phyloP scores from a whole-genome alignment of 2,329 filamentous ascomycete genomes.

The Trichoderma sp. region DNA sequence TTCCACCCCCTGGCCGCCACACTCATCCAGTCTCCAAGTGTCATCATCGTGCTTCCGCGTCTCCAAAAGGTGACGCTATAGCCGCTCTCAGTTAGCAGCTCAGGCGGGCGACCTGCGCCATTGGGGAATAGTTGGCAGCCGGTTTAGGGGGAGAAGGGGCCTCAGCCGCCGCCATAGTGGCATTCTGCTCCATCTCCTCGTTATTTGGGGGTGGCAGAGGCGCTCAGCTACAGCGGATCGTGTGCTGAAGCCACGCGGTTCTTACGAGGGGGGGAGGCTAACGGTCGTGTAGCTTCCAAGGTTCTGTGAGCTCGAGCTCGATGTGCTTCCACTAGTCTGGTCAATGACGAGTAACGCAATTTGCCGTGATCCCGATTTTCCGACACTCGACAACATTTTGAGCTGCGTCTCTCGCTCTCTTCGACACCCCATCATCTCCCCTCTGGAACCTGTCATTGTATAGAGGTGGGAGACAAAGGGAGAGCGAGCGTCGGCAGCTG shows the following conservation, averaged over 20 bases:
- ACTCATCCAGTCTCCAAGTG: background rate
- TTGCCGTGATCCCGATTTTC: constrained; percentile 22
- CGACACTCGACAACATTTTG: constrained; percentile 3
- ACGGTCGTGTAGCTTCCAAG: background rate
- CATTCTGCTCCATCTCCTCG: background rate
- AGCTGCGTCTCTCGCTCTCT: constrained; percentile 3
- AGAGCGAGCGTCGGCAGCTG: constrained; percentile 6
- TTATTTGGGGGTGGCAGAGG: constrained; percentile 6
- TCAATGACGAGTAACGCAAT: background rate
- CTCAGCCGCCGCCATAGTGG: constrained; percentile 24
- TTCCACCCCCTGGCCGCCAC: constrained; percentile 23
- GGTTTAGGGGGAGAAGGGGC: background rate
- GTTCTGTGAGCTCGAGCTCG: background rate
- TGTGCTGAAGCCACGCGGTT: constrained; percentile 13
- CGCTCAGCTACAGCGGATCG: constrained; percentile 9
- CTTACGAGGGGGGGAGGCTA: constrained; percentile 9
- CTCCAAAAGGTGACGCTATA: constrained; percentile 9
- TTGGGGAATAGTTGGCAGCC: constrained; percentile 20
- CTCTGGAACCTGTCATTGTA: background rate
- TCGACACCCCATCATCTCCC: background rate
- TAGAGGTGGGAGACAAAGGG: background rate
- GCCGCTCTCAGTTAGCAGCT: constrained; percentile 22
- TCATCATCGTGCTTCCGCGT: background rate
- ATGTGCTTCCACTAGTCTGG: background rate
- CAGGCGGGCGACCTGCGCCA: constrained; percentile 20